Base-by-base conservation (phyloP, 1,139 yeast genomes). In the Debaryomyces nepalensis region DNA sequence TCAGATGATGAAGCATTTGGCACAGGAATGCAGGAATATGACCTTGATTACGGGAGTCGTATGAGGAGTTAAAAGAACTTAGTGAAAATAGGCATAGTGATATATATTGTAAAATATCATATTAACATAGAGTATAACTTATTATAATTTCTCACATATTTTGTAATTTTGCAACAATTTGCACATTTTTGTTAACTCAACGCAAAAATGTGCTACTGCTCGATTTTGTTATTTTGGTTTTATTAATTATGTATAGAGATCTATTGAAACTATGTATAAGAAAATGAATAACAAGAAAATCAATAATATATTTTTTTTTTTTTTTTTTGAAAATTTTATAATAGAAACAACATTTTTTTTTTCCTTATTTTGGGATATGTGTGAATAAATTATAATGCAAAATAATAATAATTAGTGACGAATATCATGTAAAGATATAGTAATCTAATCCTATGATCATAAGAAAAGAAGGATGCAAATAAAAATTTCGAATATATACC, bases 221-320 rank as follows among this genome's bases (percentile, higher is more conserved):
- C 11, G 2, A 22, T 33, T 26, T 35, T 26, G 33, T 35, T 26
- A 26, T 35, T 35, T 26, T 35, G 32, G 39, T 35, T 26, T 27
- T 35, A 26, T 27, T 26, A 35, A 35, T 26, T 35, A 26, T 35
- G 39, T 35, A 35, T 35, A 35, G 39, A 35, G 32, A 27, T 29
- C 37, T 33, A 26, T 21, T 33, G 33, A 33, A 39, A 39, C 42
- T 39, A 39, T 39, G 37, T 39, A 39, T 39, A 39, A 33, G 37
- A 33, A 22, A 23, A 33, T 33, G 29, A 33, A 33, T 24, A 33
- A 33, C 37, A 33, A 33, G 37, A 33, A 39, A 39, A 39, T 33
- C 40, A 39, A 39, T 36, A 36, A 33, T 32, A 33, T 14, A 27
- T 22, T 22, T 33, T 37, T 37, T 37, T 37, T 34, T 37, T 37